A percentile compares a stretch with the other conserved stretches of the same genome.
Conservation (phyloP, 192 early-diverging fungal genomes). For the Helicostylum pulchrum region DNA sequence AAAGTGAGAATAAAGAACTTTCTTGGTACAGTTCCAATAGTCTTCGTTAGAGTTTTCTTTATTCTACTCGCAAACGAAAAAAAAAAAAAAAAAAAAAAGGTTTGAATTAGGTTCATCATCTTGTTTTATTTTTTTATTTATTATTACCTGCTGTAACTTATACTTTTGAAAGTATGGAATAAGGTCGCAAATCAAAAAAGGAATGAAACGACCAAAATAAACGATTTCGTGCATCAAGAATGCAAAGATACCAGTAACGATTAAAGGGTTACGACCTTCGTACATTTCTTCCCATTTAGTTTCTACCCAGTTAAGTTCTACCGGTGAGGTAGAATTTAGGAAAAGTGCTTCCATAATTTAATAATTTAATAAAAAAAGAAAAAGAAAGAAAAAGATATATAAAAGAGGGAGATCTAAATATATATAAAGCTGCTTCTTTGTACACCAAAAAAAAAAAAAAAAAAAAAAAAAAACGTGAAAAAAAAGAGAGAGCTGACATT, state of each 20-base stretch:
- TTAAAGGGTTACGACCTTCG: constrained; percentile 66
- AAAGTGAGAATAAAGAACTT: constrained; percentile 77
- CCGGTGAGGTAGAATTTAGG: too few relatives aligned
- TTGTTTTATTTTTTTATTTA: not conserved
- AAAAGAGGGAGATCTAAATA: too few relatives aligned
- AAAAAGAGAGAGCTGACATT: too few relatives aligned
- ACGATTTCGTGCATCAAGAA: constrained; percentile 89
- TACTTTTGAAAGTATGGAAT: constrained; percentile 86
- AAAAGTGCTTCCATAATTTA: too few relatives aligned
- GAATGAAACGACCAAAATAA: constrained; percentile 91
- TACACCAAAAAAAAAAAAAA: too few relatives aligned
- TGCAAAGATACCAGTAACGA: constrained; percentile 71
- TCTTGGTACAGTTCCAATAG: constrained; percentile 67
- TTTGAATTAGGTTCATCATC: not conserved
- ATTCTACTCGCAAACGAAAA: constrained; percentile 35
- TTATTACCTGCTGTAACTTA: constrained; percentile 78
- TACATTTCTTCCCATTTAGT: constrained; percentile 61
- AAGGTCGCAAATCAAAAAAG: constrained; percentile 80
- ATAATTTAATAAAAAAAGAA: too few relatives aligned
- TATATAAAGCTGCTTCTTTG: too few relatives aligned
- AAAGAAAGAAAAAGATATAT: too few relatives aligned
- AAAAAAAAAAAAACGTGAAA: too few relatives aligned
- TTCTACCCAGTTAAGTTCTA: constrained; percentile 44
- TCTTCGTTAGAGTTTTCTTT: constrained; percentile 61
- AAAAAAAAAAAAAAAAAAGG: constrained; percentile 1